phyloP scores from a whole-genome alignment of 2,329 filamentous ascomycete species.

The Microdochium paspali region DNA sequence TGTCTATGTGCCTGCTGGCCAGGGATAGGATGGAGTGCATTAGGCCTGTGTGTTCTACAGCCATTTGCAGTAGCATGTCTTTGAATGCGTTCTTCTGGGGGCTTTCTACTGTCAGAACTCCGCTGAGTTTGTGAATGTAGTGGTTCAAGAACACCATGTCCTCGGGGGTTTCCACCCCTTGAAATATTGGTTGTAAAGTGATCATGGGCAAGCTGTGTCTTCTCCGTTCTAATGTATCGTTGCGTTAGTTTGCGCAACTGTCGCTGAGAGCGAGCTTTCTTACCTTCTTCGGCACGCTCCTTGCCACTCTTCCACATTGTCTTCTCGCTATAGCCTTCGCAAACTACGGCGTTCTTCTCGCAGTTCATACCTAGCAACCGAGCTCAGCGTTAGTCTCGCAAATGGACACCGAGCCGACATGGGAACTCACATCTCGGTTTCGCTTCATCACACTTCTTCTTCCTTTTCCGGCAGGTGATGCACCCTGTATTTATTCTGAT shows the following conservation, averaged over 20 bases:
- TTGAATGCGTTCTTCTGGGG: constrained; percentile 80
- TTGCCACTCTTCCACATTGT: constrained; percentile 81
- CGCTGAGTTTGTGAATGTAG: constrained; percentile 71
- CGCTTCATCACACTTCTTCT: constrained; percentile 65
- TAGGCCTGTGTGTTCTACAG: constrained; percentile 66
- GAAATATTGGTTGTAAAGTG: constrained; percentile 58
- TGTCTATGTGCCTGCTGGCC: constrained; percentile 67
- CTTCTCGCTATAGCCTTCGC: constrained; percentile 82
- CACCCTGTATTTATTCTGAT: constrained; percentile 11
- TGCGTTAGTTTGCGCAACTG: constrained; percentile 7
- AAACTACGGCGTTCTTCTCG: constrained; percentile 86
- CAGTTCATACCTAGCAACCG: constrained; percentile 63
- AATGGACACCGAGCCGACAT: neutral
- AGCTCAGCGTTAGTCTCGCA: constrained; percentile 4
- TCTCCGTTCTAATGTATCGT: constrained; percentile 34
- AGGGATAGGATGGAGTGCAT: constrained; percentile 88
- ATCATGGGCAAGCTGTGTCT: constrained; percentile 41
- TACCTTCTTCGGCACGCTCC: constrained; percentile 63
- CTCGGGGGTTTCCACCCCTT: constrained; percentile 70
- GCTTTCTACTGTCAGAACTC: constrained; percentile 72
- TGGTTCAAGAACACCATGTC: constrained; percentile 77
- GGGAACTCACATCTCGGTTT: constrained; percentile 52
- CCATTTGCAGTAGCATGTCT: constrained; percentile 73
- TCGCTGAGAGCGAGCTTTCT: constrained; percentile 6
- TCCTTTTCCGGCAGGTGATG: constrained; percentile 57